Evolutionary conservation across 2,329 filamentous ascomycete species (phyloP), one percentile per base, ranked within the genome.

Genomic region (Curvularia sp.): DNA sequence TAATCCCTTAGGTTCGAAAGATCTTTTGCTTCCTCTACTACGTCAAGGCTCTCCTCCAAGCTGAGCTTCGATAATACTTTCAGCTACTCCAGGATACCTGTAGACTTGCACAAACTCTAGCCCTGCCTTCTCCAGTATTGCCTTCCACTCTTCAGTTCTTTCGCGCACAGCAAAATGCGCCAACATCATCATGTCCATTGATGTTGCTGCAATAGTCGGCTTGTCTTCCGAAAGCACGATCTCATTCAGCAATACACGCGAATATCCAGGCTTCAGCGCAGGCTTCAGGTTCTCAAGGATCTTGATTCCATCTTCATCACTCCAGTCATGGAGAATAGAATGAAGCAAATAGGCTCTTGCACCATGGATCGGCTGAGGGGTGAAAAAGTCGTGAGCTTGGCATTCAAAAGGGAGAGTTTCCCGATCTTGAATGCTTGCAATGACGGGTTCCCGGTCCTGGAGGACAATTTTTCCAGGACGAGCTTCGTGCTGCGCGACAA

Each of bases 381-480:
- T 80, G 55, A 79, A 78, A 55, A 84, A 84, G 60, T 84, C 79
- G 57, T 84, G 75, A 2, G 66, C 67, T 74, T 60, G 51, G 38
- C 55, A 42, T 24, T 58, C 49, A 43, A 64, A 83, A 77, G 4
- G 64, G 7, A 58, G 73, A 60, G 28, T 77, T 68, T 12, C 61
- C 44, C 26, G 55, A 7, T 49, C 61, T 28, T 3, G 61, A 49
- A 41, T 63, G 60, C 15, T 68, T 66, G 18, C 73, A 58, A 43
- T 66, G 61, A 49, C 75, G 53, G 18, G 84, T 79, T 2, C 73
- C 67, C 0, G 78, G 75, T 86, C 84, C 62, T 86, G 82, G 0
- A 85, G 70, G 0, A 85, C 67, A 2, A 85, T 66, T 4, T 75
- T 71, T 1, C 83, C 82, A 0, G 78, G 76, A 0, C 72, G 66